A percentile compares a stretch with the other conserved stretches of the same genome.
Conservation (phyloP, 345 rosid genomes). For the Populus nigra region DNA sequence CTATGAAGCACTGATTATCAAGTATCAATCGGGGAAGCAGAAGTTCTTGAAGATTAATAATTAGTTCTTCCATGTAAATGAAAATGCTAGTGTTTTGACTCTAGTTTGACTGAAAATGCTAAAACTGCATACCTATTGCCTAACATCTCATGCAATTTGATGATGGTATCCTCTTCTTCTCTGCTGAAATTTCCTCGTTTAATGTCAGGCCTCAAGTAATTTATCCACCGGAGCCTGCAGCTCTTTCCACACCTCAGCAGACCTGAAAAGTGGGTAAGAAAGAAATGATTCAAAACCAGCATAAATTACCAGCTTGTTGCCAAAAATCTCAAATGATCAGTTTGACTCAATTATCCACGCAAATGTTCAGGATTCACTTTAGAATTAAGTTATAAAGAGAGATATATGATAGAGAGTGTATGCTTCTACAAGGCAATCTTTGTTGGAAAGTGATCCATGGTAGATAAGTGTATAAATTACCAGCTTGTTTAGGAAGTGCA, state of each 20-base stretch:
- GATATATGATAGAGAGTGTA: background rate
- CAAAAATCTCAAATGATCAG: background rate
- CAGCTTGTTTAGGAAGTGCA: slow-evolving; percentile 75
- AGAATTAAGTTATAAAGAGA: background rate
- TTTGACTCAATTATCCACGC: background rate
- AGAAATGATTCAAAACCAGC: background rate
- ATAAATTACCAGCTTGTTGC: background rate
- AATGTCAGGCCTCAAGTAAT: slow-evolving; percentile 75
- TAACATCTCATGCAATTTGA: slow-evolving; percentile 49
- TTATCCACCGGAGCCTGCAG: slow-evolving; percentile 79
- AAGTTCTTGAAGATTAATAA: background rate
- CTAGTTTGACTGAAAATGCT: background rate
- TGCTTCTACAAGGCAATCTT: background rate
- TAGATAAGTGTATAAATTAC: slow-evolving; percentile 20
- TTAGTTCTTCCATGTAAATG: background rate
- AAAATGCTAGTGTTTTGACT: background rate
- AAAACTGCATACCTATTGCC: slow-evolving; percentile 55
- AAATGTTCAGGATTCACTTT: background rate
- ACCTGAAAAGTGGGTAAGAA: slow-evolving; percentile 33
- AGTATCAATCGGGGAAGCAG: background rate
- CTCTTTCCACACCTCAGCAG: slow-evolving; percentile 81
- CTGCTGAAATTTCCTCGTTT: slow-evolving; percentile 72
- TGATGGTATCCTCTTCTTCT: slow-evolving; percentile 71
- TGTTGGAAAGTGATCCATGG: background rate
- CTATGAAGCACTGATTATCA: background rate